phyloP scores from a whole-genome alignment of 2,329 filamentous ascomycete species.

The Dactylellina haptotyla region DNA sequence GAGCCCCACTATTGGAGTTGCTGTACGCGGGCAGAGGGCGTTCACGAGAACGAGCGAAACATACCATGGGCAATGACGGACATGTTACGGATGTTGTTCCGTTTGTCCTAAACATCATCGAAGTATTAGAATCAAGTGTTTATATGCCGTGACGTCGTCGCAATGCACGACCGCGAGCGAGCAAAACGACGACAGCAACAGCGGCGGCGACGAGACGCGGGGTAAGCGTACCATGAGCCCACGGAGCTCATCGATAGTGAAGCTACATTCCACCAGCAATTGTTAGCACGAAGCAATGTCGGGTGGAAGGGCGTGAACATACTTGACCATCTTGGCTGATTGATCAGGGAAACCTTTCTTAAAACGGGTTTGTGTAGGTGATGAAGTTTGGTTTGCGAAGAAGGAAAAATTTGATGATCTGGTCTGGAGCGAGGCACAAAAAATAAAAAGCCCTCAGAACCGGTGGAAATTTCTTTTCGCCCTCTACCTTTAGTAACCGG shows the following conservation, averaged over 20 bases:
- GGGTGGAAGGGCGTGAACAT: constrained; percentile 67
- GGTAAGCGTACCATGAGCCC: constrained; percentile 69
- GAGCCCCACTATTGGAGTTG: constrained; percentile 29
- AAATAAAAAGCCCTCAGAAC: constrained; percentile 40
- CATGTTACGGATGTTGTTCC: constrained; percentile 84
- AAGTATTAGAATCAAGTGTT: constrained; percentile 3
- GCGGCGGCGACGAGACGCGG: neutral
- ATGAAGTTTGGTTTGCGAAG: constrained; percentile 14
- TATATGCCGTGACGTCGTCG: constrained; percentile 1
- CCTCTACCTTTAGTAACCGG: constrained; percentile 43
- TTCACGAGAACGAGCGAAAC: constrained; percentile 56
- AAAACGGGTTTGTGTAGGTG: constrained; percentile 39
- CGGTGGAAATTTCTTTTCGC: constrained; percentile 38
- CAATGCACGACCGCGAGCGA: constrained; percentile 25
- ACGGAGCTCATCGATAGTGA: constrained; percentile 96
- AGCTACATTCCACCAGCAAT: constrained; percentile 69
- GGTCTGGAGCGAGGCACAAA: constrained; percentile 10
- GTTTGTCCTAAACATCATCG: constrained; percentile 58
- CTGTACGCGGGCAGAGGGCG: neutral
- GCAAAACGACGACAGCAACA: too few species aligned
- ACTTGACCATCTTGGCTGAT: constrained; percentile 99
- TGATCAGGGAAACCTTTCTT: constrained; percentile 63
- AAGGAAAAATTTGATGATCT: constrained; percentile 2
- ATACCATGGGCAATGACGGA: constrained; percentile 98
- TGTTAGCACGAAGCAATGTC: constrained; percentile 25